Conservation (phyloP, 192 early-diverging fungal species). For the Dissophora ornata region DNA sequence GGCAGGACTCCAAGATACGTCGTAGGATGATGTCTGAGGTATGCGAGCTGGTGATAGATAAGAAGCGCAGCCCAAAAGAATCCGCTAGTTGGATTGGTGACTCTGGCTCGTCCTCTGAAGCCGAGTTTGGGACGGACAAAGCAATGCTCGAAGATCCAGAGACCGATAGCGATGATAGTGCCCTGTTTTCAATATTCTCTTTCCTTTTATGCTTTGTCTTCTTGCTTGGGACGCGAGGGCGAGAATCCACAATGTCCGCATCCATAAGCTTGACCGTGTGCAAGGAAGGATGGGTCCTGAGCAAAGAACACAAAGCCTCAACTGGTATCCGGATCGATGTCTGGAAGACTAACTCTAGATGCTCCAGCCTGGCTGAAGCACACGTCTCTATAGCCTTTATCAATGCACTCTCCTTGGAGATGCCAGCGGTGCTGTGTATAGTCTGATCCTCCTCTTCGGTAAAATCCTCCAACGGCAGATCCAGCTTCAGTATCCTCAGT, state of each 20-base stretch:
- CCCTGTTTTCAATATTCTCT: not conserved
- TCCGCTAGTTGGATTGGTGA: not conserved
- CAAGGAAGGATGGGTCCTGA: not conserved
- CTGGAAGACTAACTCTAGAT: conserved; percentile 23
- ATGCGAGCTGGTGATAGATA: conserved; percentile 24
- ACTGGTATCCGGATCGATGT: conserved; percentile 16
- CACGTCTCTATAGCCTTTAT: conserved; percentile 15
- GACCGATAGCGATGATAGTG: too few species aligned
- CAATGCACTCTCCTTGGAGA: not conserved
- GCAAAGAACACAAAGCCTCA: not conserved
- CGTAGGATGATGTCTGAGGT: not conserved
- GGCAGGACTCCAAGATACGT: conserved; percentile 9
- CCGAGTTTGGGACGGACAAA: not conserved
- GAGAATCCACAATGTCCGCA: conserved; percentile 22
- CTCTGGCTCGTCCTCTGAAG: not conserved
- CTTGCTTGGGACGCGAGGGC: not conserved
- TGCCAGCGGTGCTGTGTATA: not conserved
- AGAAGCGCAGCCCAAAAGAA: conserved; percentile 2
- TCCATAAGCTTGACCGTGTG: conserved; percentile 22
- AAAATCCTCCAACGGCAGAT: conserved; percentile 13
- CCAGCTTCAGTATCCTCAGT: conserved; percentile 10
- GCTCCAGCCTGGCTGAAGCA: conserved; percentile 9
- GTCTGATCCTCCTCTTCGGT: conserved; percentile 2
- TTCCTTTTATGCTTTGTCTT: not conserved
- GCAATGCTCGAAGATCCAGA: not conserved